Conservation (phyloP, 2,329 filamentous ascomycete genomes). For the Trichoderma sp. region DNA sequence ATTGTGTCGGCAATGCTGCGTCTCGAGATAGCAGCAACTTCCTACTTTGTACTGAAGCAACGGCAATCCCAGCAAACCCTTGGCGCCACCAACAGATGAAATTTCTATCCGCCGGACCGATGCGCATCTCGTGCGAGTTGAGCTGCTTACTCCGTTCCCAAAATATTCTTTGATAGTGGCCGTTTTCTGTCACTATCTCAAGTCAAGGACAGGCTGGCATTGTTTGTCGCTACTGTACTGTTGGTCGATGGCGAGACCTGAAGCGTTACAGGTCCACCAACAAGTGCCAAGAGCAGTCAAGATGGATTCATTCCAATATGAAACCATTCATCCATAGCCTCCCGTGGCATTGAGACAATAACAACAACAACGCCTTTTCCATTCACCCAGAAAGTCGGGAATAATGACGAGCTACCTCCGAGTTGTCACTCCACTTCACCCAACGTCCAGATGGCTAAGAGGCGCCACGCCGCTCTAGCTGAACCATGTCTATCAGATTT, state of each 20-base stretch:
- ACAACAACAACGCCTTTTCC: not conserved
- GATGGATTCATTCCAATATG: not conserved
- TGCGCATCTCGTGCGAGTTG: conserved; percentile 8
- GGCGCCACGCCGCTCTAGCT: conserved; percentile 1
- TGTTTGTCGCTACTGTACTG: not conserved
- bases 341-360: not conserved
- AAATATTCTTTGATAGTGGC: not conserved
- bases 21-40: not conserved
- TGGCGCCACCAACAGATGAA: conserved; percentile 5
- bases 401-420: not conserved
- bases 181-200: not conserved
- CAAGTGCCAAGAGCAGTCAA: not conserved
- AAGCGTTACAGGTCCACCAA: not conserved
- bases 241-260: not conserved
- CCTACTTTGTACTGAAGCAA: not conserved
- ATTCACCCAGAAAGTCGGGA: not conserved
- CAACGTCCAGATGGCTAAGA: not conserved
- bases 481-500: not conserved
- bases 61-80: not conserved
- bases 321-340: not conserved
- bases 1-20: conserved; percentile 9
- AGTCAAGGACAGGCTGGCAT: not conserved
- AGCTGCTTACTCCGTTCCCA: not conserved
- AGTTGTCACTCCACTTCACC: not conserved
- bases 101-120: conserved; percentile 15